A percentile compares a stretch with the other conserved stretches of the same genome.
Conservation (phyloP, 2,329 filamentous ascomycete species). For the Gyromitra esculenta region DNA sequence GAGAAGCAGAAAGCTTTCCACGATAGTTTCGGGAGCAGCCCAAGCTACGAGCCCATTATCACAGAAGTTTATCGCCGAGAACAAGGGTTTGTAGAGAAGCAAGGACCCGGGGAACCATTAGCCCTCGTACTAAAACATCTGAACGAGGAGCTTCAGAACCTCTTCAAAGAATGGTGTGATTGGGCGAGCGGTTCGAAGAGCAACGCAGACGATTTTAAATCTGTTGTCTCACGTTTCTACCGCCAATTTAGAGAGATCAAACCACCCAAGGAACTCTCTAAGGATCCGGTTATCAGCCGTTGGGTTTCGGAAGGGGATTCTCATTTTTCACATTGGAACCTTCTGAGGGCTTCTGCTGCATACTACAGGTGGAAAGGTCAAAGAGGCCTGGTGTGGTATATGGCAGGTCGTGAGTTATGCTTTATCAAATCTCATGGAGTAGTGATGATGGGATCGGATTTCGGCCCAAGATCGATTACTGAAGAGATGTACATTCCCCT, state of each 20-base stretch:
- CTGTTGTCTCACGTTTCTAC: conserved; percentile 34
- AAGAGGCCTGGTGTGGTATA: conserved; percentile 56
- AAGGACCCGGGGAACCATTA: conserved; percentile 22
- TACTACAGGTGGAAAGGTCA: conserved; percentile 52
- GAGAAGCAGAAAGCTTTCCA: conserved; percentile 58
- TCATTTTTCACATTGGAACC: conserved; percentile 61
- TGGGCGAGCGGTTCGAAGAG: conserved; percentile 45
- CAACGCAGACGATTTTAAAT: conserved; percentile 30
- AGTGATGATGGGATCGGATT: neutral
- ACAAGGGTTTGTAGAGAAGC: neutral
- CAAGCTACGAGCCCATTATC: conserved; percentile 56
- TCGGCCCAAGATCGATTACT: conserved; percentile 30
- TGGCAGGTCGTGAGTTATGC: conserved; percentile 58
- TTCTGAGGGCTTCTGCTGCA: conserved; percentile 63
- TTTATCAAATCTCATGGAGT: conserved; percentile 55
- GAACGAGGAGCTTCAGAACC: conserved; percentile 38
- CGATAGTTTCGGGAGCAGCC: conserved; percentile 39
- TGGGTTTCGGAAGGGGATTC: conserved; percentile 35
- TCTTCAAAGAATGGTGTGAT: conserved; percentile 32
- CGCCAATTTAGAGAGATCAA: conserved; percentile 55
- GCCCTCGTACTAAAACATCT: conserved; percentile 49
- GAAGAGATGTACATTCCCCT: conserved; percentile 39
- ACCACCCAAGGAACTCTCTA: conserved; percentile 52
- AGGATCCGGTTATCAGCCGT: conserved; percentile 52
- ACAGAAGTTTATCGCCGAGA: conserved; percentile 49